A percentile compares a stretch with the other conserved stretches of the same genome.
Evolutionary conservation across 2,329 filamentous ascomycete genomes (phyloP).

Genomic region (Podosphaera xanthii): DNA sequence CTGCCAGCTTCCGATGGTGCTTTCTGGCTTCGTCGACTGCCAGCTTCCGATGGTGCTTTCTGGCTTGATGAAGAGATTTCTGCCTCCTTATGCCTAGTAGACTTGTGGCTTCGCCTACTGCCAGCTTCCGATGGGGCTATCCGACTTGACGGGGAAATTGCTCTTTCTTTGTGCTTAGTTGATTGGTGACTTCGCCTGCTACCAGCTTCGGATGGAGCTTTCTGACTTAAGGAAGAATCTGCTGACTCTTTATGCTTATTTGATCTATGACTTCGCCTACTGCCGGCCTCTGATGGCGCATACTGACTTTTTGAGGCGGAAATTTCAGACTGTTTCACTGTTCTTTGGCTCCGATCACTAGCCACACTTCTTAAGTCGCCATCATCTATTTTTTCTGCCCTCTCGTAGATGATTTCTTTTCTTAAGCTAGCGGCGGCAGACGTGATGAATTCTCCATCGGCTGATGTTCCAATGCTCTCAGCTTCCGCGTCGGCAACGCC

Average conservation of each 20-base stretch:
- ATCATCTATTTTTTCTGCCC: constrained; percentile 8
- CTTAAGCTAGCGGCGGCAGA: constrained; percentile 12
- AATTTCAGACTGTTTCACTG: constrained; percentile 13
- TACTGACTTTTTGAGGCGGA: constrained; percentile 2
- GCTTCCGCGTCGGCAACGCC: constrained; percentile 15
- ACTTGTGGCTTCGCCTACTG: background rate
- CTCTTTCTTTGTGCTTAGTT: background rate
- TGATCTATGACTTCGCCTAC: background rate
- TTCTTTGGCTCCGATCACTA: constrained; percentile 5
- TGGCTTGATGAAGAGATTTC: no score
- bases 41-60: background rate
- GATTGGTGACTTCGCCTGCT: background rate
- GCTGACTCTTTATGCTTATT: background rate
- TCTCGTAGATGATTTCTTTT: constrained; percentile 9
- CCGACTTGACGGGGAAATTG: background rate
- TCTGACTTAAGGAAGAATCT: background rate
- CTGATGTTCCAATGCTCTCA: constrained; percentile 14
- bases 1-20: background rate
- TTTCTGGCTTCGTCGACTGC: background rate
- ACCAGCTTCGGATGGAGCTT: constrained; percentile 5
- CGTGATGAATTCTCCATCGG: constrained; percentile 16
- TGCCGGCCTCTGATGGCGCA: background rate
- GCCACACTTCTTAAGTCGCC: constrained; percentile 3
- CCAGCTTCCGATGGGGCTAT: background rate
- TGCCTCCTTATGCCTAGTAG: background rate